Percentiles rank a stretch among this genome's conserved stretches.
These are phyloP conservation scores for Podospora anserina DNA, from an alignment of 495 filamentous ascomycete species.

Conservation along the genomic window DNA sequence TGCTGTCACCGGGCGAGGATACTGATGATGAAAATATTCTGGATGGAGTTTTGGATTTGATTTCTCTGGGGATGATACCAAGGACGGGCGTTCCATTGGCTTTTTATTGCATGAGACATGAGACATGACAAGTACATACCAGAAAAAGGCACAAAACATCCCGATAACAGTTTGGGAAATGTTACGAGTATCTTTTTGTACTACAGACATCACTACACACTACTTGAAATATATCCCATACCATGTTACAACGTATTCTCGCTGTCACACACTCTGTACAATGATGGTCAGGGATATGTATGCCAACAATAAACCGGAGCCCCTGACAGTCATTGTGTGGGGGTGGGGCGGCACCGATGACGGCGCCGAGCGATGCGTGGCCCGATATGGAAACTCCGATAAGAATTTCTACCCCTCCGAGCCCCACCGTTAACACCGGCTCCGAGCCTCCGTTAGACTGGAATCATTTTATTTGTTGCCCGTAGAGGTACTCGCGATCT, in stretches of 20 bases:
- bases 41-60: conserved; percentile 2
- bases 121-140: neutral
- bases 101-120: neutral
- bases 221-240: neutral
- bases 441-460: neutral
- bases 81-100: neutral
- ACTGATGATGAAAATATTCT: conserved; percentile 17
- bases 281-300: conserved; percentile 1
- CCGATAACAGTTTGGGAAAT: neutral
- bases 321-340: neutral
- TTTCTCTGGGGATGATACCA: conserved; percentile 5
- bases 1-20: conserved; percentile 56
- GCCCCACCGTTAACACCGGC: conserved; percentile 1
- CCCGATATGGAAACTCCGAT: conserved; percentile 4
- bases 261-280: neutral
- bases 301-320: neutral
- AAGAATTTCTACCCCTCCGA: neutral
- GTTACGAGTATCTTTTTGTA: neutral
- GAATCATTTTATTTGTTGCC: neutral
- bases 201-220: neutral
- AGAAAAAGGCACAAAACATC: neutral
- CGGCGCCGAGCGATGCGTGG: neutral
- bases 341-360: conserved; percentile 2
- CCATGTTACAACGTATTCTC: neutral
- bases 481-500: neutral